phyloP scores from a whole-genome alignment of 108 stramenopile genomes.

The Asterionellopsis glacialis region DNA sequence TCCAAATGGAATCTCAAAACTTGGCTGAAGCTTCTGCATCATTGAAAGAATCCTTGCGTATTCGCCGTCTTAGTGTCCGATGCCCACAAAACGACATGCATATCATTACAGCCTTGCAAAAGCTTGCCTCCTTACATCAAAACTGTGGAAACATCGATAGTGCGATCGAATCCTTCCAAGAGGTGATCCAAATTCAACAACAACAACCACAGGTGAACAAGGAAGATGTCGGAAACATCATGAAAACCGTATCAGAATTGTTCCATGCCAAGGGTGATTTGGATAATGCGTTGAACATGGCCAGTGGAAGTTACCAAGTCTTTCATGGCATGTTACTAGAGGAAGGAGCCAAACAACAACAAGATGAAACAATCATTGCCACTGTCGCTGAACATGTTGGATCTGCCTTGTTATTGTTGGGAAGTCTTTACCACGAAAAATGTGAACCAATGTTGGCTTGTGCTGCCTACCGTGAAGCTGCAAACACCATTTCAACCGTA shows the following conservation, averaged over 20 bases:
- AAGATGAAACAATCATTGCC: background rate
- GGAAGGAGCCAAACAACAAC: no score
- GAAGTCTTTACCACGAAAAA: conserved; percentile 37
- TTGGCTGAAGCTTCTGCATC: conserved; percentile 35
- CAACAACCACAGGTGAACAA: conserved; percentile 1
- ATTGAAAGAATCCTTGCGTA: conserved; percentile 35
- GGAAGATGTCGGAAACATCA: conserved; percentile 11
- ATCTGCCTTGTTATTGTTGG: conserved; percentile 20
- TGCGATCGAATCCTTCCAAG: conserved; percentile 20
- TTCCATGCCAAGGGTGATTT: conserved; percentile 36
- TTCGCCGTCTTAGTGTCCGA: conserved; percentile 21
- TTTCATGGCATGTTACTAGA: no score
- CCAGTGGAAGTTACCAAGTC: conserved; percentile 9
- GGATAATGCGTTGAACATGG: conserved; percentile 13
- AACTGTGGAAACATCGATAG: conserved; percentile 31
- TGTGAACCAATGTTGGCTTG: conserved; percentile 25
- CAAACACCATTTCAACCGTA: background rate
- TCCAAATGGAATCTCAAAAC: conserved; percentile 47
- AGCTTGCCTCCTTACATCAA: conserved; percentile 33
- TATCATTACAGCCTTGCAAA: conserved; percentile 35
- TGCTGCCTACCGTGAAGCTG: conserved; percentile 19
- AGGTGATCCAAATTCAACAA: conserved; percentile 22
- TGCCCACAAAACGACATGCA: conserved; percentile 21
- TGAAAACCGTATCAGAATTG: conserved; percentile 31
- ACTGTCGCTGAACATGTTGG: conserved; percentile 16